A percentile compares a stretch with the other conserved stretches of the same genome.
Conservation (phyloP, 2,329 filamentous ascomycete genomes). For the Ophiosphaerella korrae region DNA sequence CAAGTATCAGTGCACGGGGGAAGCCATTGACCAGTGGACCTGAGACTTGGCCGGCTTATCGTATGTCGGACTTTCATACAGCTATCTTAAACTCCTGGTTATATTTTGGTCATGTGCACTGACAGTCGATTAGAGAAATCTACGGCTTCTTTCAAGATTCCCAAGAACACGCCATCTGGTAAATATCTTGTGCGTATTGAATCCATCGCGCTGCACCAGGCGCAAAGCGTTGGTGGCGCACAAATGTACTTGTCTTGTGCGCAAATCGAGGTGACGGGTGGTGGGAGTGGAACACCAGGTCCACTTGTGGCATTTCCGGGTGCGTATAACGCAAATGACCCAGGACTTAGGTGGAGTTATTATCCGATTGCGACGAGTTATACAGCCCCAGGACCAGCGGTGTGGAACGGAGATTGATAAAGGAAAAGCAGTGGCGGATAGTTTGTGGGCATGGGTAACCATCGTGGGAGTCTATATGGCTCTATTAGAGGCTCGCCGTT, state of each 20-base stretch:
- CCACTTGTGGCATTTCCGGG: slow-evolving; percentile 51
- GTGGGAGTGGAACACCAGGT: slow-evolving; percentile 44
- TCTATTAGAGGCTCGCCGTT: neutral
- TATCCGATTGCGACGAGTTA: slow-evolving; percentile 36
- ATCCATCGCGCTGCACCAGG: slow-evolving; percentile 53
- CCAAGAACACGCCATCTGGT: slow-evolving; percentile 47
- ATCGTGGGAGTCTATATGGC: no score
- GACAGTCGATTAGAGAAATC: slow-evolving; percentile 18
- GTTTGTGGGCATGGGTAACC: neutral
- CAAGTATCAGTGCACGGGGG: slow-evolving; percentile 27
- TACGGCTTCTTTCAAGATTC: slow-evolving; percentile 43
- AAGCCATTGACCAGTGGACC: slow-evolving; percentile 29
- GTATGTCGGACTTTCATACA: slow-evolving; percentile 11
- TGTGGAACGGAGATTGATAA: slow-evolving; percentile 24
- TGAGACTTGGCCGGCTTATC: slow-evolving; percentile 36
- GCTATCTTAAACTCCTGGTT: neutral
- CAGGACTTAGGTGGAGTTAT: slow-evolving; percentile 39
- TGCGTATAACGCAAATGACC: slow-evolving; percentile 41
- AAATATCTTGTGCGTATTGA: slow-evolving; percentile 54
- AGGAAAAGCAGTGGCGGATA: neutral
- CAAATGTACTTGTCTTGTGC: slow-evolving; percentile 55
- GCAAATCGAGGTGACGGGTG: slow-evolving; percentile 50
- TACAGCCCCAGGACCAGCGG: slow-evolving; percentile 32
- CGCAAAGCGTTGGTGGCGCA: slow-evolving; percentile 36
- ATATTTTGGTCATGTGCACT: neutral